Percentiles rank a stretch among this genome's conserved stretches.
Conservation (phyloP, 352 stramenopile species). For the Sclerospora graminicola region DNA sequence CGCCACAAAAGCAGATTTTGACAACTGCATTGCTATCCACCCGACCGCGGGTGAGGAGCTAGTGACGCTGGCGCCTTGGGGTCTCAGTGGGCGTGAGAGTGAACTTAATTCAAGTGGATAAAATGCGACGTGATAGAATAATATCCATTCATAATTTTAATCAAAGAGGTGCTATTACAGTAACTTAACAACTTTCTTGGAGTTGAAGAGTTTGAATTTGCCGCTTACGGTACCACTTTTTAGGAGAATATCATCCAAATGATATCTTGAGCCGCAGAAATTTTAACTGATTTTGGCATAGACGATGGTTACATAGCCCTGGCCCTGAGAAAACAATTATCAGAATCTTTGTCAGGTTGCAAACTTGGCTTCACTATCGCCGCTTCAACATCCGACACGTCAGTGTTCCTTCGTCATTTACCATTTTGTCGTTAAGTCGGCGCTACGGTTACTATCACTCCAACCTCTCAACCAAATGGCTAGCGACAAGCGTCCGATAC, state of each 20-base stretch:
- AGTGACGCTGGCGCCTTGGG: conserved; percentile 90
- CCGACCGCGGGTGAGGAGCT: conserved; percentile 94
- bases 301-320: no score
- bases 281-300: conserved; percentile 3
- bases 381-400: conserved; percentile 21
- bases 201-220: no score
- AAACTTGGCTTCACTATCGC: conserved; percentile 20
- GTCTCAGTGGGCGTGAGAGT: conserved; percentile 26
- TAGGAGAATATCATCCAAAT: no score
- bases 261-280: not conserved
- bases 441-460: not conserved
- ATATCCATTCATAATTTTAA: conserved; percentile 1
- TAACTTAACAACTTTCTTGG: no score
- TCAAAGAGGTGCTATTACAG: not conserved
- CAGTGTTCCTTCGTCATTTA: conserved; percentile 14
- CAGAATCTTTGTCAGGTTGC: conserved; percentile 13
- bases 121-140: conserved; percentile 1
- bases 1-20: conserved; percentile 95
- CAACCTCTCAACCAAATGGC: conserved; percentile 21
- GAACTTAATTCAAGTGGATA: not conserved
- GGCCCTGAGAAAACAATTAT: conserved; percentile 9
- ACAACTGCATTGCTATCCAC: conserved; percentile 94
- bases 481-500: conserved; percentile 54
- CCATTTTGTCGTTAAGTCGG: conserved; percentile 7
- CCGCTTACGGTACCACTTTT: no score